A percentile compares a stretch with the other conserved stretches of the same genome.
Evolutionary conservation across 768 basidiomycete genomes (phyloP).

Genomic region (Suillus fuscotomentosus): DNA sequence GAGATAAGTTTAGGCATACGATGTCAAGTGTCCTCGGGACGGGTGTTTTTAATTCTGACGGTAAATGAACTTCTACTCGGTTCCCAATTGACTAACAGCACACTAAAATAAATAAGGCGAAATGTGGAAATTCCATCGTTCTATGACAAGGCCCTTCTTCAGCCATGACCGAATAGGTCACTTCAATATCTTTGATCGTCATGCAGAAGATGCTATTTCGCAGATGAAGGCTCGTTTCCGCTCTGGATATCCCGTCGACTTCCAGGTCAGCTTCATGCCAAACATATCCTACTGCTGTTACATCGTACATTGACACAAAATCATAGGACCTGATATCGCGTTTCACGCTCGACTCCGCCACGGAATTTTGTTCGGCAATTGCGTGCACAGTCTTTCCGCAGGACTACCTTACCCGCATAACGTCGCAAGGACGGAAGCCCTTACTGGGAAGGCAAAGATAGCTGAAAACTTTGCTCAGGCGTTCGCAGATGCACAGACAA

Average conservation of each 20-base stretch:
- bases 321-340: slow-evolving; percentile 54
- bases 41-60: slow-evolving; percentile 71
- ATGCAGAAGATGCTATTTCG: slow-evolving; percentile 42
- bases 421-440: slow-evolving; percentile 17
- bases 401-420: slow-evolving; percentile 54
- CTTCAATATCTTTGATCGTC: slow-evolving; percentile 60
- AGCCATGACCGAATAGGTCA: slow-evolving; percentile 57
- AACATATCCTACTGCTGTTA: background rate
- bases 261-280: slow-evolving; percentile 39
- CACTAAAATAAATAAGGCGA: slow-evolving; percentile 30
- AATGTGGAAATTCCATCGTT: slow-evolving; percentile 65
- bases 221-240: slow-evolving; percentile 48
- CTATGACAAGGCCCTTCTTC: slow-evolving; percentile 65
- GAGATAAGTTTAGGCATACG: slow-evolving; percentile 38
- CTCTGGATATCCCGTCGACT: slow-evolving; percentile 54
- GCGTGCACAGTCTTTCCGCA: slow-evolving; percentile 51
- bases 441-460: slow-evolving; percentile 23
- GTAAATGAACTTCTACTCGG: slow-evolving; percentile 27
- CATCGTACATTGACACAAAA: background rate
- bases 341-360: slow-evolving; percentile 66
- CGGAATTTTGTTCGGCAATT: slow-evolving; percentile 65
- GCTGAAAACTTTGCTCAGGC: slow-evolving; percentile 48
- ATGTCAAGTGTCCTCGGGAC: slow-evolving; percentile 54
- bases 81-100: slow-evolving; percentile 10
- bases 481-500: slow-evolving; percentile 46